These are phyloP conservation scores for Naumovozyma baii DNA, from an alignment of 805 yeast genomes.

Conservation along the genomic window DNA sequence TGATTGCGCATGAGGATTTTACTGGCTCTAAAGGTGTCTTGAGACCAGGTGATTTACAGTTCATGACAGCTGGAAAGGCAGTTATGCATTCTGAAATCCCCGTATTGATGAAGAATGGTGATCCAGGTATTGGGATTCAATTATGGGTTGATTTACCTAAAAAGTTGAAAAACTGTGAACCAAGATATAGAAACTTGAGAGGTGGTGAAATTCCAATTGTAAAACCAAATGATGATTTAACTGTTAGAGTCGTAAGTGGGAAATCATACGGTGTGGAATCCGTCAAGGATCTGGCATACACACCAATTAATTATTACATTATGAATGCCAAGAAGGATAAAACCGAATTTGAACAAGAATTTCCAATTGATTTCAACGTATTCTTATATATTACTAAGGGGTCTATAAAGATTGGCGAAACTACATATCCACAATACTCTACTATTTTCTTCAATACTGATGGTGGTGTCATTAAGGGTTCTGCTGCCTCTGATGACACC, in stretches of 20 bases:
- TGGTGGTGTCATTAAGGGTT: constrained; percentile 54
- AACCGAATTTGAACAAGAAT: constrained; percentile 42
- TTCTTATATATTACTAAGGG: constrained; percentile 66
- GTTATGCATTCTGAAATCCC: constrained; percentile 86
- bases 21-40: constrained; percentile 75
- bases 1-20: constrained; percentile 75
- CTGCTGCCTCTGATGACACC: constrained; percentile 36
- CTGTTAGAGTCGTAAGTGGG: constrained; percentile 61
- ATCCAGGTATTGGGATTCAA: constrained; percentile 61
- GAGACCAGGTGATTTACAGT: constrained; percentile 76
- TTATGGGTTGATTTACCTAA: constrained; percentile 81
- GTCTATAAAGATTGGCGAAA: constrained; percentile 38
- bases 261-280: constrained; percentile 67
- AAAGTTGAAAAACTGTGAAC: constrained; percentile 49
- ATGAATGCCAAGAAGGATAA: constrained; percentile 59
- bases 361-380: constrained; percentile 54
- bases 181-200: constrained; percentile 71
- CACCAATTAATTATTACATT: constrained; percentile 70
- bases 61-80: constrained; percentile 90
- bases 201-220: constrained; percentile 62
- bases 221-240: constrained; percentile 53
- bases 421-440: constrained; percentile 36
- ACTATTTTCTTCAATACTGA: constrained; percentile 58
- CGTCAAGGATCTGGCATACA: constrained; percentile 64
- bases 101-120: constrained; percentile 39